Base-by-base conservation (phyloP, 2,329 filamentous ascomycete species). In the Blastomyces silverae region DNA sequence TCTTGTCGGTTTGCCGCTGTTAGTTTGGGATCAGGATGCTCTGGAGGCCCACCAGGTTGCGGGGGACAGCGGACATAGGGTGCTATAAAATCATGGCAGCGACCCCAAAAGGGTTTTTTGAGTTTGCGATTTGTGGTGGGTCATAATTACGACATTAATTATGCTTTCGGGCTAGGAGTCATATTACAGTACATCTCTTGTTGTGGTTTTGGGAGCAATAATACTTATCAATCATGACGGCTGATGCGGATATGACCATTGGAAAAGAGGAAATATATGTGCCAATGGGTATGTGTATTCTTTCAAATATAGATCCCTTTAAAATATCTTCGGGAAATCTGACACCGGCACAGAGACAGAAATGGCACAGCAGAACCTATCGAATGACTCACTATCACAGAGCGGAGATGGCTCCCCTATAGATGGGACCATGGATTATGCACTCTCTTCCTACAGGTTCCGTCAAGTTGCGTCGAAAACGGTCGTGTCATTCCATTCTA, bases 391-490 rank as follows among this genome's bases (percentile, higher is more conserved):
- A 7, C 25, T 63, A n/a, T 44, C 61, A 22, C 25, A 44, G 20
- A 56, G 34, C 22, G 60, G 34, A 10, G n/a, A 37, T 25, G 31
- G 44, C n/a, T 50, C 34, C 57, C 44, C 39, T 28, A 28, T 48
- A 50, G n/a, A 20, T 7, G 46, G 25, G 15, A 17, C 28, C 15
- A 37, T 31, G 17, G 17, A 42, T 22, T 25, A 39, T 61, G 63
- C 31, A 15, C 44, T 44, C 25, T 64, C 66, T 4, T 6, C 39
- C 25, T 70, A 71, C 65, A 70, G 71, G 62, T 74, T 75, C 53
- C 73, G 73, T n/a, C 70, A 66, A n/a, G 67, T 76, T 37, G 72
- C 72, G 20, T 76, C 75, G 11, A 77, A 76, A 65, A 76, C 72
- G 4, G 66, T 77, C 20, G 72, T 77, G 3, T 73, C 74, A 0